These are phyloP conservation scores for Ceratocystis cubensis DNA, from an alignment of 2,329 filamentous ascomycete genomes.

Conservation along the genomic window DNA sequence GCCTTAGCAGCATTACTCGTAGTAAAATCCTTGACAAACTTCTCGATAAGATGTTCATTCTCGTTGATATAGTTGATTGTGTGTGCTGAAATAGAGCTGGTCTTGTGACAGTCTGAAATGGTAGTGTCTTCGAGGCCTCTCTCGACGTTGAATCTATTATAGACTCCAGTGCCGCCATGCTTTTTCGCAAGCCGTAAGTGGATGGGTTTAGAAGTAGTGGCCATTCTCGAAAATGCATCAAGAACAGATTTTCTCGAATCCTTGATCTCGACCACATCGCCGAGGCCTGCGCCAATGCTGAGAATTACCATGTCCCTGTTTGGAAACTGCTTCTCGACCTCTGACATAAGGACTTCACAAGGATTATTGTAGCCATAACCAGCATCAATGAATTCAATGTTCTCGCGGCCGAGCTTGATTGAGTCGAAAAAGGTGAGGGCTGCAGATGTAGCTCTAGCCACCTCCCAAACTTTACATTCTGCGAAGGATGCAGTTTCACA, in stretches of 20 bases:
- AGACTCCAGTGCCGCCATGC: slow-evolving; percentile 16
- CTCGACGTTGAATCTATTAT: slow-evolving; percentile 26
- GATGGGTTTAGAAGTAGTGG: too few species aligned
- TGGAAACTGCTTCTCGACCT: slow-evolving; percentile 22
- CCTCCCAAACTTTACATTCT: slow-evolving; percentile 26
- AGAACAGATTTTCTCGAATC: slow-evolving; percentile 7
- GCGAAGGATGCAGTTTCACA: too few species aligned
- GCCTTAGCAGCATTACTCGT: too few species aligned
- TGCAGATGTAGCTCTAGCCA: slow-evolving; percentile 26
- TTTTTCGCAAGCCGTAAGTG: too few species aligned
- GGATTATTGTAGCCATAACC: slow-evolving; percentile 28
- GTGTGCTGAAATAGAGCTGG: slow-evolving; percentile 23
- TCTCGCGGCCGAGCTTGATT: slow-evolving; percentile 25
- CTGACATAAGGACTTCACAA: slow-evolving; percentile 24
- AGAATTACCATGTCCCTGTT: slow-evolving; percentile 20
- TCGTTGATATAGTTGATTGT: slow-evolving; percentile 18
- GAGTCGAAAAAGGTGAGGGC: slow-evolving; percentile 27
- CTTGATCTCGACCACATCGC: slow-evolving; percentile 22
- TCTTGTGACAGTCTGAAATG: slow-evolving; percentile 25
- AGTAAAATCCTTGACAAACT: too few species aligned
- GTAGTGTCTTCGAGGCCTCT: slow-evolving; percentile 25
- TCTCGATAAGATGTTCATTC: too few species aligned
- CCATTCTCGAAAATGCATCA: too few species aligned
- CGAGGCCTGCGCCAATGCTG: slow-evolving; percentile 26
- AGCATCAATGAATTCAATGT: slow-evolving; percentile 27